These are phyloP conservation scores for Xylaria acuta DNA, from an alignment of 495 filamentous ascomycete genomes.

Conservation along the genomic window DNA sequence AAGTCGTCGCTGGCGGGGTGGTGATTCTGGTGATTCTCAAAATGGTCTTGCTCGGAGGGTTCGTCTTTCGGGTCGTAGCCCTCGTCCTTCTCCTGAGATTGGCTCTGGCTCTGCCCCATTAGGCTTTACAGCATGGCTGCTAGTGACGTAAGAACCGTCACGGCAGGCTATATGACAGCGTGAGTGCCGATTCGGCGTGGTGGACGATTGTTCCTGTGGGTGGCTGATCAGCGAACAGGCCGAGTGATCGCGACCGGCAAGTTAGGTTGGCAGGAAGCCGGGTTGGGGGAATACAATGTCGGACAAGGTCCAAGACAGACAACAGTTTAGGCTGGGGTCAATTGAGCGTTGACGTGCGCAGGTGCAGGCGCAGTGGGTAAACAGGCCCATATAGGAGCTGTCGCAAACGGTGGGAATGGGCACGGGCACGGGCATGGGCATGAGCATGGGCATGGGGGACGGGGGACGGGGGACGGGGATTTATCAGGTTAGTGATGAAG, in stretches of 20 bases:
- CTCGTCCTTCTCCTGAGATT: conserved; percentile 7
- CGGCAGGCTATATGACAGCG: conserved; percentile 4
- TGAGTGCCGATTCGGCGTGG: neutral
- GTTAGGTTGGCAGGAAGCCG: neutral
- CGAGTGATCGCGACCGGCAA: neutral
- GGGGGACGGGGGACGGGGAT: neutral
- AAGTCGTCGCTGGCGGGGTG: neutral
- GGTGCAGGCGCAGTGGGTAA: neutral
- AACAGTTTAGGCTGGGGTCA: neutral
- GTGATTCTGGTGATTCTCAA: neutral
- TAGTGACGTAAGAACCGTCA: conserved; percentile 11
- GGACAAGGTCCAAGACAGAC: neutral
- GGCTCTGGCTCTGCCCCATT: conserved; percentile 23
- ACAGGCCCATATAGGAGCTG: neutral
- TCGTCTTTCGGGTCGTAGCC: neutral
- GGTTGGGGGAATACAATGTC: neutral
- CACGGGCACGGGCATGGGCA: neutral
- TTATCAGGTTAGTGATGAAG: neutral
- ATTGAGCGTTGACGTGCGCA: neutral
- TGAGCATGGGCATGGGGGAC: too few relatives aligned
- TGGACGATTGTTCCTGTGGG: neutral
- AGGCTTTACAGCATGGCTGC: conserved; percentile 23
- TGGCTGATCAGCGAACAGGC: neutral
- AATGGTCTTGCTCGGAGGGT: neutral
- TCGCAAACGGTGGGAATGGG: neutral